Percentiles rank a stretch among this genome's conserved stretches.
Evolutionary conservation across 768 basidiomycete genomes (phyloP).

Genomic region (Strobilomyces dryophilus): DNA sequence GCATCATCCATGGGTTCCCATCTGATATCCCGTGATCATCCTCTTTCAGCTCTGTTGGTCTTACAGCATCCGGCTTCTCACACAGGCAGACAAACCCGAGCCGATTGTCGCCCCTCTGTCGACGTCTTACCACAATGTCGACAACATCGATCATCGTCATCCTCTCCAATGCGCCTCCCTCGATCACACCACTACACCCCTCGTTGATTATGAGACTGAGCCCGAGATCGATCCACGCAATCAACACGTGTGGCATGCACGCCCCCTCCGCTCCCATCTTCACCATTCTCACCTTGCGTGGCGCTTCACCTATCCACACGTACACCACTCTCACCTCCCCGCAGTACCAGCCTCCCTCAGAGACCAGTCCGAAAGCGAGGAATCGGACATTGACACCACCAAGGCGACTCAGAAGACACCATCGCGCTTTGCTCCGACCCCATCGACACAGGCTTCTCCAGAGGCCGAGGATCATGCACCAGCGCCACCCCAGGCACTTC

Average conservation of each 20-base stretch:
- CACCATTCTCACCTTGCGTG: not conserved
- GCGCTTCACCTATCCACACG: not conserved
- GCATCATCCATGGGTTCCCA: too few species aligned
- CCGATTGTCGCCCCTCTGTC: not conserved
- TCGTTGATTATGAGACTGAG: conserved; percentile 13
- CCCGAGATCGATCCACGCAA: not conserved
- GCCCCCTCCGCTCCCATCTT: not conserved
- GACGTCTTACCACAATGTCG: conserved; percentile 6
- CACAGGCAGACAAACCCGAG: conserved; percentile 38
- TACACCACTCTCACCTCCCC: conserved; percentile 15
- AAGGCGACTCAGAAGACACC: conserved; percentile 23
- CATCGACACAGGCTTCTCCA: conserved; percentile 7
- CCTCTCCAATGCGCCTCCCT: not conserved
- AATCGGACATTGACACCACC: conserved; percentile 11
- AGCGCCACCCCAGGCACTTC: not conserved
- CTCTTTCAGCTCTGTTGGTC: conserved; percentile 78
- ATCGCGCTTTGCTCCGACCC: conserved; percentile 5
- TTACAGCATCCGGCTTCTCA: conserved; percentile 80
- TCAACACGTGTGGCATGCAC: not conserved
- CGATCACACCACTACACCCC: not conserved
- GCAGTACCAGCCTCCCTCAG: conserved; percentile 19
- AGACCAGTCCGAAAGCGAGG: conserved; percentile 26
- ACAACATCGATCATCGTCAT: not conserved
- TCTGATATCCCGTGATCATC: not conserved
- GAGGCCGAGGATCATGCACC: conserved; percentile 10